A percentile compares a stretch with the other conserved stretches of the same genome.
These are phyloP conservation scores for Citrullus mucosospermus DNA, from an alignment of 306 rosid genomes.

Conservation along the genomic window DNA sequence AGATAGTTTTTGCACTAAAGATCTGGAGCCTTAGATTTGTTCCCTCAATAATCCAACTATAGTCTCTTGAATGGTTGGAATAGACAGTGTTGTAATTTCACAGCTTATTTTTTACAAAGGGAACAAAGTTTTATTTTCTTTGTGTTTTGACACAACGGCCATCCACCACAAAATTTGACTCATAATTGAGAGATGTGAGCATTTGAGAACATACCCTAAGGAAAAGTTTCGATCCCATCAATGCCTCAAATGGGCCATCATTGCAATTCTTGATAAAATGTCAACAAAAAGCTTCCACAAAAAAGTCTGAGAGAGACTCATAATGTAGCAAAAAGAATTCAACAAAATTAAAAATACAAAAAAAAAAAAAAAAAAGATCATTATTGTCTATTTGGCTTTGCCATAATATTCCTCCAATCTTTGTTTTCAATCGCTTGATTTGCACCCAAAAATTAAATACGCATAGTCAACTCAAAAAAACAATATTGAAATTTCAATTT, in stretches of 20 bases:
- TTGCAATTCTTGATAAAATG: not conserved
- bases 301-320: not conserved
- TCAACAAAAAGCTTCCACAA: not conserved
- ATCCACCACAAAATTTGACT: not conserved
- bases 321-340: not conserved
- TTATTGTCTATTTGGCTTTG: not conserved
- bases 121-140: no score
- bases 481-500: no score
- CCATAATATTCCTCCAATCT: no score
- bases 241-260: slow-evolving; percentile 3
- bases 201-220: not conserved
- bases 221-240: slow-evolving; percentile 6
- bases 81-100: no score
- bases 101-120: no score
- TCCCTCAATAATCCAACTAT: no score
- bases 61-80: no score
- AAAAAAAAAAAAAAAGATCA: not conserved
- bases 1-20: no score
- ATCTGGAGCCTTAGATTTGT: no score
- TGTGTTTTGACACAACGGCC: not conserved
- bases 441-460: no score
- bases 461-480: no score
- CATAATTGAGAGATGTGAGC: not conserved
- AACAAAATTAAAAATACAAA: not conserved
- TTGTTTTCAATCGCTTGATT: no score